phyloP scores from a whole-genome alignment of 306 rosid genomes.

The Corylus americana region DNA sequence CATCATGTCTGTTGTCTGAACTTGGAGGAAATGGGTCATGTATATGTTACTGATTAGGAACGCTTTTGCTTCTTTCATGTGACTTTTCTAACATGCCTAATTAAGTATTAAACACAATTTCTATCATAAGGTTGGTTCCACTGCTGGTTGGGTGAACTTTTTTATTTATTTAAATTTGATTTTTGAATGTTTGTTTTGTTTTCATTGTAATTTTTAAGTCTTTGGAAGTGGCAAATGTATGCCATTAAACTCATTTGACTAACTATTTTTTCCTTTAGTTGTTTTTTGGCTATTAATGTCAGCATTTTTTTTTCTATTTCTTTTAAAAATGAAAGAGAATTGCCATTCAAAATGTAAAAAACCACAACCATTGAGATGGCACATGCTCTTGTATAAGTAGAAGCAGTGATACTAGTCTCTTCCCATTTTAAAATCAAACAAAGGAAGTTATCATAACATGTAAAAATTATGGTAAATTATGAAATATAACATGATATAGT shows the following conservation, averaged over 20 bases:
- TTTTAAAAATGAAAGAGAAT: background rate
- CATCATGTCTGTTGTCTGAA: background rate
- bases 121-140: background rate
- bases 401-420: no score
- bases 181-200: background rate
- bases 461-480: background rate
- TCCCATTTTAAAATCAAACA: no score
- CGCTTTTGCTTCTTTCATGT: constrained; percentile 11
- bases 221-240: background rate
- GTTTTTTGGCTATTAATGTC: background rate
- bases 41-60: background rate
- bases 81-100: constrained; percentile 9
- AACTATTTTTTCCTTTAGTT: background rate
- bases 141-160: background rate
- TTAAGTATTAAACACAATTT: background rate
- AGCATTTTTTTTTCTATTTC: background rate
- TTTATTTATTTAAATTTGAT: background rate
- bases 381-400: background rate
- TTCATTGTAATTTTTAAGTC: background rate
- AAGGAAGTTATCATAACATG: background rate
- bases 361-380: background rate
- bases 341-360: background rate
- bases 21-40: background rate
- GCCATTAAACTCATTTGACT: background rate
- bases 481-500: background rate